phyloP scores from a whole-genome alignment of 768 basidiomycete genomes.

The Amanita fuliginea region DNA sequence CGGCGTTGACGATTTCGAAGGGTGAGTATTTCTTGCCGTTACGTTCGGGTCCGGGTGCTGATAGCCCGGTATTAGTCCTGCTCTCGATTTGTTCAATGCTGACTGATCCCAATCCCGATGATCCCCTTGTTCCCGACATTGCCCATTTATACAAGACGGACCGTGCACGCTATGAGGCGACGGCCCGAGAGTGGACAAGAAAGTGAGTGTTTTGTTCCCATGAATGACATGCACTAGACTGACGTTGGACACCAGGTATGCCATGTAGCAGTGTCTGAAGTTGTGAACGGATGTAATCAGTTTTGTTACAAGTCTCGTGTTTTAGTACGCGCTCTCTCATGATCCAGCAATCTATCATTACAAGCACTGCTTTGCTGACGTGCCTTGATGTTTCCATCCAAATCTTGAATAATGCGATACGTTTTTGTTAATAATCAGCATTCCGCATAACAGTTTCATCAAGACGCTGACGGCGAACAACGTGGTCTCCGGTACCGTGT shows the following conservation, averaged over 20 bases:
- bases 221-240: neutral
- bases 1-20: constrained; percentile 98
- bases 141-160: constrained; percentile 99
- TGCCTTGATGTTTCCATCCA: neutral
- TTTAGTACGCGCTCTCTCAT: constrained; percentile 3
- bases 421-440: no score
- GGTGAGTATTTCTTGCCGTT: constrained; percentile 33
- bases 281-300: constrained; percentile 17
- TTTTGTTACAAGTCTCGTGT: constrained; percentile 12
- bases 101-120: constrained; percentile 98
- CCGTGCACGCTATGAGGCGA: constrained; percentile 92
- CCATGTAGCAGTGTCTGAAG: constrained; percentile 33
- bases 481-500: no score
- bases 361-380: neutral
- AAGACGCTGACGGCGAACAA: no score
- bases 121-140: constrained; percentile 97
- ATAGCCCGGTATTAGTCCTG: constrained; percentile 43
- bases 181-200: constrained; percentile 98
- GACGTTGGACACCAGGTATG: constrained; percentile 21
- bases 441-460: no score
- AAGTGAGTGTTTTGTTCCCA: constrained; percentile 50
- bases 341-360: constrained; percentile 1
- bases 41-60: neutral
- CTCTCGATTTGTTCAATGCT: constrained; percentile 99
- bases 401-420: neutral